Base-by-base conservation (phyloP, 129 eudicot species). In the Gnaphalium uliginosum region DNA sequence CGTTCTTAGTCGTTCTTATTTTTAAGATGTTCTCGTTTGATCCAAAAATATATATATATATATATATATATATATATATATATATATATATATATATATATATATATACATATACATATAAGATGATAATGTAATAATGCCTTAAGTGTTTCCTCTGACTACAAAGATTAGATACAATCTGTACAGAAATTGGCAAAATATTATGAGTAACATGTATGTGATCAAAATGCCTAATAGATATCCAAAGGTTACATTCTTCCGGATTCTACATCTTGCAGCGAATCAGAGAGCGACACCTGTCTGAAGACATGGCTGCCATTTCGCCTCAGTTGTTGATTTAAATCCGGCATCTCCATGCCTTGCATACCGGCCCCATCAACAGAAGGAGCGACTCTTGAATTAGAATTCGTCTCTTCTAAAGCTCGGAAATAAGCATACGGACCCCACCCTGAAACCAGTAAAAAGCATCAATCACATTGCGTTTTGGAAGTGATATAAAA, bases 381-480 rank as follows among this genome's bases (percentile, higher is more conserved):
- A 27, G 74, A 76, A 29, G 24, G 76, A 23, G 10, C 81, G 23
- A 23, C 78, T 41, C 39, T 77, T 59, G 87, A n/a, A 61, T 71
- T 82, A 0, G 79, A 39, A 74, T 81, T 84, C 19, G 75, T 48
- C 79, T 88, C 90, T 76, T 87, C 95, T 75, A 86, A 66, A 58
- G 98, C 98, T 64, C 76, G 88, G 81, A 87, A 86, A 82, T 89
- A 90, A 35, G 95, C 96, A 81, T 93, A 93, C 18, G 96, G 84
- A 25, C 86, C 87, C 95, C 92, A 93, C 62, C 96, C 96, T 92
- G 79, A 48, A 50, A 24, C 46, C 24, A 54, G 24, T 23, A 53
- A 21, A 17, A 22, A 10, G n/a, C 26, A 22, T 32, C 53, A 67
- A 17, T 24, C 8, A 67, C 6, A 53, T 43, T 13, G 17, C 17